Evolutionary conservation across 768 basidiomycete species (phyloP).

Genomic region (Kwoniella botswanensis): DNA sequence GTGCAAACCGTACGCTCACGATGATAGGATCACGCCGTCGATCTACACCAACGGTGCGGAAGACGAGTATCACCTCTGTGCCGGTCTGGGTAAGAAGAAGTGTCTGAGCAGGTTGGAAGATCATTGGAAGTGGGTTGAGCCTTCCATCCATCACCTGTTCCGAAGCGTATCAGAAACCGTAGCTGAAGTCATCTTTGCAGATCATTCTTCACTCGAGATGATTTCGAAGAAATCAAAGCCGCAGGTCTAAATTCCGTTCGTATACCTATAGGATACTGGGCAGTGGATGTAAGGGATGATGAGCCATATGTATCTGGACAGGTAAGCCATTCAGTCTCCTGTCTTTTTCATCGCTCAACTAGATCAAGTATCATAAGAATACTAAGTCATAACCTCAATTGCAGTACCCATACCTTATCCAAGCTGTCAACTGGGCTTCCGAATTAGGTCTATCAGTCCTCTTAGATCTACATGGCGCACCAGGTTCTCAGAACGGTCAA

Average conservation of each 20-base stretch:
- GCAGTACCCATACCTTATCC: constrained; percentile 48
- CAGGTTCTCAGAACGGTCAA: constrained; percentile 55
- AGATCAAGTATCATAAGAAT: neutral
- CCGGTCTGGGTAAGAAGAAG: constrained; percentile 34
- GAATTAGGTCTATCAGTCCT: constrained; percentile 46
- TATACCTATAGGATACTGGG: constrained; percentile 55
- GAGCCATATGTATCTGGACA: constrained; percentile 49
- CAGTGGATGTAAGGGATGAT: constrained; percentile 38
- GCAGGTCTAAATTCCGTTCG: constrained; percentile 52
- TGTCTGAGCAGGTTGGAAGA: constrained; percentile 35
- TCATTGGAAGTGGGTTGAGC: constrained; percentile 40
- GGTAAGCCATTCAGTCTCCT: constrained; percentile 27
- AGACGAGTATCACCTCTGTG: constrained; percentile 51
- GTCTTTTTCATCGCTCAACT: neutral
- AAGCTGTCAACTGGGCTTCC: constrained; percentile 48
- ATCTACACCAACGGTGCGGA: constrained; percentile 39
- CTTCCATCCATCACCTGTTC: neutral
- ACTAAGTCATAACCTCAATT: neutral
- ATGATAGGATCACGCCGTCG: constrained; percentile 51
- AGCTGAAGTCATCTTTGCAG: constrained; percentile 18
- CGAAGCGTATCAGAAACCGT: constrained; percentile 7
- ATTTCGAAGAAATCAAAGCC: constrained; percentile 40
- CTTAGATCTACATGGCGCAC: constrained; percentile 54
- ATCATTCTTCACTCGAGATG: constrained; percentile 42
- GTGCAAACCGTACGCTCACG: neutral